These are phyloP conservation scores for Pisolithus marmoratus DNA, from an alignment of 768 basidiomycete genomes.

Conservation along the genomic window DNA sequence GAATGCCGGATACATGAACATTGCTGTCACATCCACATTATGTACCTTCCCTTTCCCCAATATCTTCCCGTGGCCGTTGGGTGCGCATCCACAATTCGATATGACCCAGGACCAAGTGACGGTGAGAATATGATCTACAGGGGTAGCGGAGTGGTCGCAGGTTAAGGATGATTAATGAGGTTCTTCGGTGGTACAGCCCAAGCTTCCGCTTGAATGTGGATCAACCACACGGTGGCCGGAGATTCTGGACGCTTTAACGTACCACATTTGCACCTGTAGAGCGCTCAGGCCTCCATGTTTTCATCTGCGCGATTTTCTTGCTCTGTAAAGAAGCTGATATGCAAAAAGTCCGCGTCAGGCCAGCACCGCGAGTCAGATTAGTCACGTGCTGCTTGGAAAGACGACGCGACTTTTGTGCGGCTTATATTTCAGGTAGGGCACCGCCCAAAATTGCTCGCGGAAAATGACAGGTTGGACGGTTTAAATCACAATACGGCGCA, in stretches of 20 bases:
- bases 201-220: slow-evolving; percentile 2
- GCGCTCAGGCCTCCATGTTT: slow-evolving; percentile 44
- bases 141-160: background rate
- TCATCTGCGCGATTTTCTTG: slow-evolving; percentile 51
- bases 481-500: too few relatives aligned
- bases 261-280: too few relatives aligned
- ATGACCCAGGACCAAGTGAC: slow-evolving; percentile 61
- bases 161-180: too few relatives aligned
- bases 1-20: slow-evolving; percentile 44
- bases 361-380: too few relatives aligned
- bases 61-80: slow-evolving; percentile 7
- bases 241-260: background rate
- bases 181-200: background rate
- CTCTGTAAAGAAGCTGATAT: slow-evolving; percentile 52
- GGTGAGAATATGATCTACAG: slow-evolving; percentile 47
- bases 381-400: too few relatives aligned
- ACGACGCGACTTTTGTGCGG: too few relatives aligned
- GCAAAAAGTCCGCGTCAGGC: too few relatives aligned
- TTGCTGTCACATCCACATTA: slow-evolving; percentile 1
- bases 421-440: too few relatives aligned
- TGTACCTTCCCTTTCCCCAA: slow-evolving; percentile 10
- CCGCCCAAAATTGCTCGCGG: too few relatives aligned
- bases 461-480: too few relatives aligned
- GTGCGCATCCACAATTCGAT: slow-evolving; percentile 29
- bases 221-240: background rate